Evolutionary conservation across 139 green algal genomes (phyloP).

Genomic region (Chlorella sp.): DNA sequence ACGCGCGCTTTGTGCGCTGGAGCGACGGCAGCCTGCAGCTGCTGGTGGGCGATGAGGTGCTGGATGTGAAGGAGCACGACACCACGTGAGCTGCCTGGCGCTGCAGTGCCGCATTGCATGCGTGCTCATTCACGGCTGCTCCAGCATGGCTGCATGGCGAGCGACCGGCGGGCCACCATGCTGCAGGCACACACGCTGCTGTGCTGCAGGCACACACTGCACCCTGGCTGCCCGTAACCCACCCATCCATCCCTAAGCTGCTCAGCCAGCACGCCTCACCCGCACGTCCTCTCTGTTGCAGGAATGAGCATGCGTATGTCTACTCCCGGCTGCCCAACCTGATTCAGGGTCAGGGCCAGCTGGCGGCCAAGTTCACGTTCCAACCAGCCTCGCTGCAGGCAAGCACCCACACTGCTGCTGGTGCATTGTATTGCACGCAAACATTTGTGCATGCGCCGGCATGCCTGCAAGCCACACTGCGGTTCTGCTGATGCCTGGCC

Average conservation of each 20-base stretch:
- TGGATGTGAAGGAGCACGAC: constrained; percentile 74
- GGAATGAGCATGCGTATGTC: constrained; percentile 68
- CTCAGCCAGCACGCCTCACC: not conserved
- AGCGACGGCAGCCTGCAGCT: constrained; percentile 80
- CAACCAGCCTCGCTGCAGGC: constrained; percentile 65
- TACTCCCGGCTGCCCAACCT: constrained; percentile 57
- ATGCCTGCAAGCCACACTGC: not conserved
- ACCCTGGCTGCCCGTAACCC: too few species aligned
- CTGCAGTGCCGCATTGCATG: not conserved
- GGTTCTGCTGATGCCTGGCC: constrained; percentile 71
- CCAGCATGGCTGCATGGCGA: not conserved
- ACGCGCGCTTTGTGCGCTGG: constrained; percentile 84
- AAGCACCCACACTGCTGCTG: too few species aligned
- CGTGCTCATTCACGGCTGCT: not conserved
- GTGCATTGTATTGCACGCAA: too few species aligned
- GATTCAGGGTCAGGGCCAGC: constrained; percentile 74
- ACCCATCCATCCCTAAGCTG: not conserved
- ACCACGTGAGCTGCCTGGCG: constrained; percentile 22
- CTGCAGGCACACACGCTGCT: too few species aligned
- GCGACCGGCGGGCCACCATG: too few species aligned
- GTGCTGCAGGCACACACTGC: too few species aligned
- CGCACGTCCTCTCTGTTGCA: not conserved
- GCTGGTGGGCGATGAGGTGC: constrained; percentile 79
- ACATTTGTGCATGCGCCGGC: too few species aligned
- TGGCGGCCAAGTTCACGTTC: constrained; percentile 71